These are phyloP conservation scores for Ogataea salicorniae DNA, from an alignment of 805 yeast species.

Conservation along the genomic window DNA sequence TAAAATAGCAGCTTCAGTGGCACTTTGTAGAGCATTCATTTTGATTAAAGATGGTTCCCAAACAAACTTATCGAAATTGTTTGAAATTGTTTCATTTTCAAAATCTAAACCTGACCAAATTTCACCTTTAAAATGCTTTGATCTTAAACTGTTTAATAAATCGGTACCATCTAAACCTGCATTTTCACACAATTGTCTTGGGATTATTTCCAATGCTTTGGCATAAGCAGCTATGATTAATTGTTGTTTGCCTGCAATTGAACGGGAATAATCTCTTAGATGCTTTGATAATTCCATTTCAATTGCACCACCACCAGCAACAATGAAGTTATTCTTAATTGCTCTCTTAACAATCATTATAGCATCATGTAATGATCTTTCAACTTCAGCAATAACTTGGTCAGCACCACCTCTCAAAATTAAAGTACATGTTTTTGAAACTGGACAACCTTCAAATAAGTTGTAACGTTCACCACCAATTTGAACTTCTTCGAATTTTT, in stretches of 20 bases:
- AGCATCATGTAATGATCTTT: conserved; percentile 95
- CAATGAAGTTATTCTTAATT: conserved; percentile 76
- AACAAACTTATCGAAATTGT: conserved; percentile 79
- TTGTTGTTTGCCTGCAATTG: conserved; percentile 95
- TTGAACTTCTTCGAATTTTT: conserved; percentile 83
- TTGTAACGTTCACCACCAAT: conserved; percentile 95
- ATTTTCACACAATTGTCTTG: conserved; percentile 95
- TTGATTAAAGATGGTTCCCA: conserved; percentile 99
- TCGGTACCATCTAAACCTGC: conserved; percentile 99
- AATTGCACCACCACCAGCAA: conserved; percentile 99
- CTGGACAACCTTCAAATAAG: conserved; percentile 86
- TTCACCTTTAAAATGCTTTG: conserved; percentile 92
- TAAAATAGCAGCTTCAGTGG: conserved; percentile 93
- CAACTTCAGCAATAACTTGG: conserved; percentile 97
- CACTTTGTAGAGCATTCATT: conserved; percentile 88
- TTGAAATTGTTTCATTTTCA: conserved; percentile 72
- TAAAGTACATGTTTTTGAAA: conserved; percentile 89
- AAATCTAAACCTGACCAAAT: conserved; percentile 91
- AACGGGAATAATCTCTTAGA: conserved; percentile 78
- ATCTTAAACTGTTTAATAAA: conserved; percentile 80
- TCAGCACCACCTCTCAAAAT: conserved; percentile 97
- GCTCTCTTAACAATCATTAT: conserved; percentile 98
- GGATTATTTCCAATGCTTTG: conserved; percentile 89
- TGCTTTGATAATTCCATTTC: conserved; percentile 94
- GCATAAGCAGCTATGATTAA: conserved; percentile 89